Evolutionary conservation across 345 rosid species (phyloP).

Genomic region (Abelmoschus esculentus): DNA sequence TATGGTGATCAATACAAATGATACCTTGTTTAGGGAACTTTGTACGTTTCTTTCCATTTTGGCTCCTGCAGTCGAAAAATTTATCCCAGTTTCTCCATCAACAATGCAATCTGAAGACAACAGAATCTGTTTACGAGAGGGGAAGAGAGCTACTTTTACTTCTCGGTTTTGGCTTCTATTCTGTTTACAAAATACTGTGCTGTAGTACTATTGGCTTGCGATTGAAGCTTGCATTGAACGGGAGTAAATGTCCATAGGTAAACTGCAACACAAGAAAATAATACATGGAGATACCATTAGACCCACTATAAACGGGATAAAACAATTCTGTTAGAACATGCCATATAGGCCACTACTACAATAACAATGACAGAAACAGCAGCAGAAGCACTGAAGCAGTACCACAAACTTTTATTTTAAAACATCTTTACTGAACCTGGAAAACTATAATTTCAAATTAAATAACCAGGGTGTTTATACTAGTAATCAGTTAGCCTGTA

Average conservation of each 20-base stretch:
- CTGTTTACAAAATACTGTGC: background rate
- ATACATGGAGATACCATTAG: background rate
- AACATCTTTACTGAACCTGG: background rate
- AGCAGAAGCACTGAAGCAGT: background rate
- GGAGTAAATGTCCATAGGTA: background rate
- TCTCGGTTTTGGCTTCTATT: background rate
- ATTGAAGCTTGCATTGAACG: background rate
- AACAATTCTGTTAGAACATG: background rate
- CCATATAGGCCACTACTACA: background rate
- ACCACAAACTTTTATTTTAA: background rate
- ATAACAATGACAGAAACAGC: background rate
- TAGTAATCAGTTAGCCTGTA: background rate
- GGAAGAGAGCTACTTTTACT: background rate
- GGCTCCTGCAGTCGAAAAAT: background rate
- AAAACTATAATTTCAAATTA: background rate
- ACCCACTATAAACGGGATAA: background rate
- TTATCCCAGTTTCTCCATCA: background rate
- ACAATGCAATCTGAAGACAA: background rate
- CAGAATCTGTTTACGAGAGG: background rate
- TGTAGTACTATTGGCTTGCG: background rate
- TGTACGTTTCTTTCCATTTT: slow-evolving; percentile 61
- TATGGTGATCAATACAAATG: slow-evolving; percentile 29
- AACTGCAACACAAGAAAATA: background rate
- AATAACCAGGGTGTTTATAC: background rate
- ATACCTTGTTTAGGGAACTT: slow-evolving; percentile 37